These are phyloP conservation scores for Chamaecrista fasciculata DNA, from an alignment of 306 rosid species.

Conservation along the genomic window DNA sequence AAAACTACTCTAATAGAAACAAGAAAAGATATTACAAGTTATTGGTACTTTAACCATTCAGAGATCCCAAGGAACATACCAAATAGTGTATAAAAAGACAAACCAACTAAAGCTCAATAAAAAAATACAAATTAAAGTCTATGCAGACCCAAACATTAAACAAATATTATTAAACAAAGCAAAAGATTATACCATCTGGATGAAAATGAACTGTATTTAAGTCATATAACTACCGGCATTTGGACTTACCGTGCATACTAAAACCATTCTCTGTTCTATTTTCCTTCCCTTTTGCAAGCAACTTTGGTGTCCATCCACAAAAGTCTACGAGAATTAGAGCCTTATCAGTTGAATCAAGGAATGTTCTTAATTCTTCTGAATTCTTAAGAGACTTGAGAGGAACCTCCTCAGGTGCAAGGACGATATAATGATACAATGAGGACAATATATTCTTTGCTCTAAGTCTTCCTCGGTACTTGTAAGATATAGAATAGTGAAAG, in stretches of 20 bases:
- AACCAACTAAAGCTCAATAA: neutral
- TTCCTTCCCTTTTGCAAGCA: slow-evolving; percentile 43
- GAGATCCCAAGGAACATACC: slow-evolving; percentile 1
- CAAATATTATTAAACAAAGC: too few relatives aligned
- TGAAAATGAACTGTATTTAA: slow-evolving; percentile 7
- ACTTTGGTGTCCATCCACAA: slow-evolving; percentile 75
- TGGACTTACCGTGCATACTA: slow-evolving; percentile 41
- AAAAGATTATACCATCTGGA: neutral
- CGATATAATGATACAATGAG: slow-evolving; percentile 47
- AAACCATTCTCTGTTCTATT: slow-evolving; percentile 46
- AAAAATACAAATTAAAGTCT: neutral
- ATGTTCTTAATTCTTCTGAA: slow-evolving; percentile 43
- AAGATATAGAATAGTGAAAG: slow-evolving; percentile 63
- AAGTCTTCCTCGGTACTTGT: slow-evolving; percentile 71
- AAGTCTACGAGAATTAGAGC: slow-evolving; percentile 73
- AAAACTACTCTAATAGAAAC: too few relatives aligned
- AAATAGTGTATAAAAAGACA: neutral
- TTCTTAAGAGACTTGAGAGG: slow-evolving; percentile 50
- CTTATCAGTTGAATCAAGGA: slow-evolving; percentile 68
- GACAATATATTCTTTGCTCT: slow-evolving; percentile 46
- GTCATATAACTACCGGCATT: neutral
- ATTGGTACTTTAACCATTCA: slow-evolving; percentile 14
- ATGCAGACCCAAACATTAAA: too few relatives aligned
- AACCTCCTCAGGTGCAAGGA: slow-evolving; percentile 47
- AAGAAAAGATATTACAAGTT: neutral